phyloP scores from a whole-genome alignment of 805 yeast genomes.

The Sugiyamaella marilandica region DNA sequence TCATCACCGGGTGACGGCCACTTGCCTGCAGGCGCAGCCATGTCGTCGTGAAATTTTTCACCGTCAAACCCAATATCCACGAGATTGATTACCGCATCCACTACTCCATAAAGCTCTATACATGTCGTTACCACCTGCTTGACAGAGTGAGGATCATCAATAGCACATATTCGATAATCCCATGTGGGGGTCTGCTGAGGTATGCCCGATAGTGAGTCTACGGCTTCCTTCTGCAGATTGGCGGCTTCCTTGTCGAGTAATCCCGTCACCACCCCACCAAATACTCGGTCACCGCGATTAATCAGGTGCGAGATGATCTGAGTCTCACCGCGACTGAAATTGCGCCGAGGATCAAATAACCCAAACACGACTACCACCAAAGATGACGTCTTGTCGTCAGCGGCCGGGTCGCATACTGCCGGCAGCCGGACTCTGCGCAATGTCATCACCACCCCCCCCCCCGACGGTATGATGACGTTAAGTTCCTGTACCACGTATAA shows the following conservation, averaged over 20 bases:
- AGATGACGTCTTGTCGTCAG: neutral
- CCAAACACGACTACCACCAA: neutral
- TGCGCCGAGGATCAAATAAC: neutral
- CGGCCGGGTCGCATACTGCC: neutral
- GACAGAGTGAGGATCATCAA: slow-evolving; percentile 8
- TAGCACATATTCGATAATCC: neutral
- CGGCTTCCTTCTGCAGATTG: neutral
- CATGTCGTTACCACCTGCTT: slow-evolving; percentile 22
- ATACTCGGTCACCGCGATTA: neutral
- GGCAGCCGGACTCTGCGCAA: neutral
- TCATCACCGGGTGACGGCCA: slow-evolving; percentile 13
- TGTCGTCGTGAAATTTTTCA: slow-evolving; percentile 25
- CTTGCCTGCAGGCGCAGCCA: slow-evolving; percentile 13
- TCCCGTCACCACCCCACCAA: neutral
- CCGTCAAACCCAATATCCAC: slow-evolving; percentile 17
- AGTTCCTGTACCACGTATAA: neutral
- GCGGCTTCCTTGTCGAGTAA: neutral
- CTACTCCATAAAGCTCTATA: slow-evolving; percentile 18
- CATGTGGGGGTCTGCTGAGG: neutral
- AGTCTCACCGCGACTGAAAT: neutral
- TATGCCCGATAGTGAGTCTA: neutral
- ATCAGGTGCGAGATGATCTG: neutral
- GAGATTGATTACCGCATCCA: slow-evolving; percentile 25
- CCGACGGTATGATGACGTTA: neutral
- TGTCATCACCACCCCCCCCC: neutral